Evolutionary conservation across 2,329 filamentous ascomycete species (phyloP).

Genomic region (Pyricularia sp.): DNA sequence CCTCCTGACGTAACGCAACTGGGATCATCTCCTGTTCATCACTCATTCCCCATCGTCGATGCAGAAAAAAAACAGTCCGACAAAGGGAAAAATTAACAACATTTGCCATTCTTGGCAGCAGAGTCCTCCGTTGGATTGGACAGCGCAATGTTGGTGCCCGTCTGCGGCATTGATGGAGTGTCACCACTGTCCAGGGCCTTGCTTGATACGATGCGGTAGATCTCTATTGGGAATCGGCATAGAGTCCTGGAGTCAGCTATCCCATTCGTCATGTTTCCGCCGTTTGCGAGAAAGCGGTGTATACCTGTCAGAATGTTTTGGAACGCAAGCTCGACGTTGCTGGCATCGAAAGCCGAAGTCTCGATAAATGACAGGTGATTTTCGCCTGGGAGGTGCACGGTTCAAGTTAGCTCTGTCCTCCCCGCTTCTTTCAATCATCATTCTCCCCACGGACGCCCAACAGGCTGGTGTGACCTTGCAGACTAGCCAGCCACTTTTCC

Average conservation of each 20-base stretch:
- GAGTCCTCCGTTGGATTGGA: conserved; percentile 70
- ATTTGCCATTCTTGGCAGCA: conserved; percentile 66
- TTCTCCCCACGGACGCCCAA: neutral
- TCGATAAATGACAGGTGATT: conserved; percentile 99
- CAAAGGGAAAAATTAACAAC: conserved; percentile 46
- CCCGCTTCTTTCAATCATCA: neutral
- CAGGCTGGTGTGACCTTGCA: neutral
- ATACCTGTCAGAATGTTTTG: conserved; percentile 97
- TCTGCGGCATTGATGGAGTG: conserved; percentile 51
- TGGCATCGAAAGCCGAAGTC: conserved; percentile 95
- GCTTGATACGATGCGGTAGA: conserved; percentile 97
- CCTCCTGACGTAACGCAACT: neutral
- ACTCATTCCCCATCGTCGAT: neutral
- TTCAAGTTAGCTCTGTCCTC: conserved; percentile 11
- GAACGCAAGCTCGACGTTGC: conserved; percentile 98
- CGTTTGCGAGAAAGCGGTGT: conserved; percentile 14
- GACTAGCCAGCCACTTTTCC: neutral
- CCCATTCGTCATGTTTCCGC: neutral
- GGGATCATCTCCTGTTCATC: conserved; percentile 1
- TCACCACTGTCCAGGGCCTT: conserved; percentile 92
- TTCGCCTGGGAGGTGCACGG: conserved; percentile 50
- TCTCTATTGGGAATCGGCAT: conserved; percentile 50
- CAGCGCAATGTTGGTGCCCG: conserved; percentile 69
- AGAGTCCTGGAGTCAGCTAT: neutral
- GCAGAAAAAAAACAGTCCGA: neutral